A percentile compares a stretch with the other conserved stretches of the same genome.
phyloP scores from a whole-genome alignment of 164 flowering plant species.

The Vitis amurensis region DNA sequence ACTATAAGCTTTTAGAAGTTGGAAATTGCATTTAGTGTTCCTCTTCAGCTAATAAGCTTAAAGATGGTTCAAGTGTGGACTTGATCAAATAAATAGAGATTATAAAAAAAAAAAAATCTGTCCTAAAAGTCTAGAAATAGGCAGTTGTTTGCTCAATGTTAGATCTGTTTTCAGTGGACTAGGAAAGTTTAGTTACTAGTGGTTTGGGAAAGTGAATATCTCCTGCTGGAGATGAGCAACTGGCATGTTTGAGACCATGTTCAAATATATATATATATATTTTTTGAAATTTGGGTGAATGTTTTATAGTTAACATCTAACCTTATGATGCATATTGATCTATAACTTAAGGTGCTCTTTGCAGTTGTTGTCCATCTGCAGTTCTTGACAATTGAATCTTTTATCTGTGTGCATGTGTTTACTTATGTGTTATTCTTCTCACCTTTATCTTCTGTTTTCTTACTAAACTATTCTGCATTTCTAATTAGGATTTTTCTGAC shows the following conservation, averaged over 20 bases:
- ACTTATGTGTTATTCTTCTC: neutral
- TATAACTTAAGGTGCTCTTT: neutral
- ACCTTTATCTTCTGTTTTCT: neutral
- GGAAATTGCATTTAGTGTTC: too few relatives aligned
- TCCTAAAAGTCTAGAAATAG: neutral
- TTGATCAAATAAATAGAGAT: too few relatives aligned
- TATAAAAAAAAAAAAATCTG: neutral
- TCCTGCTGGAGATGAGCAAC: neutral
- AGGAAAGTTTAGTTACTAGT: neutral
- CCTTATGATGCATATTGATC: neutral
- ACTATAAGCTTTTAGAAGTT: too few relatives aligned
- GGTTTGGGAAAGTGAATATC: neutral
- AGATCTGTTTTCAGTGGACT: neutral
- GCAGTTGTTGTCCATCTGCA: neutral
- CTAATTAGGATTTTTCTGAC: slow-evolving; percentile 48
- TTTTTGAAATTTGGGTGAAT: neutral
- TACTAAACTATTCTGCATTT: slow-evolving; percentile 2
- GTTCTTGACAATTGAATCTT: neutral
- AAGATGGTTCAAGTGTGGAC: too few relatives aligned
- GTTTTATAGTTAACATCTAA: neutral
- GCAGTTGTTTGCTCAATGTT: neutral
- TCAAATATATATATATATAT: neutral
- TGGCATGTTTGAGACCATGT: neutral
- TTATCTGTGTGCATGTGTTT: neutral
- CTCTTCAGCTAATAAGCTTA: too few relatives aligned